phyloP scores from a whole-genome alignment of 2,329 filamentous ascomycete genomes.

The Penicillium janthinellum region DNA sequence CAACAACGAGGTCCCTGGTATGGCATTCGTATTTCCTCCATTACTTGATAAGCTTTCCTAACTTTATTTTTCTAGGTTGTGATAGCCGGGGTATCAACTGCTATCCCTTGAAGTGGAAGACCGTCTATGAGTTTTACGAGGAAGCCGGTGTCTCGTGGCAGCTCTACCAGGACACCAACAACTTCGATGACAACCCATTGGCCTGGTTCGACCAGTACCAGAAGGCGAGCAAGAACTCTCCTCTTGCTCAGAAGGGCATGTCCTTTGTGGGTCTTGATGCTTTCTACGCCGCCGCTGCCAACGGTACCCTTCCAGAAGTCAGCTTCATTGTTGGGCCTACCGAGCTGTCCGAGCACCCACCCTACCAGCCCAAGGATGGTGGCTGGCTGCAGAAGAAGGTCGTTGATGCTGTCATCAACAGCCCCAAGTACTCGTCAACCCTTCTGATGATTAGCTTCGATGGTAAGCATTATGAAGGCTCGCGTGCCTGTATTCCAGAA shows the following conservation, averaged over 20 bases:
- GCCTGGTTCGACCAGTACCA: conserved; percentile 59
- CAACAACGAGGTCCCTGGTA: conserved; percentile 54
- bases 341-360: conserved; percentile 57
- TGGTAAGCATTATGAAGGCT: conserved; percentile 32
- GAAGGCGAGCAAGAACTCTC: conserved; percentile 44
- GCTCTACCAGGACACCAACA: conserved; percentile 54
- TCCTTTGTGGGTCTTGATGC: conserved; percentile 50
- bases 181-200: conserved; percentile 58
- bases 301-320: conserved; percentile 55
- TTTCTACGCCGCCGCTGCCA: conserved; percentile 54
- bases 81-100: conserved; percentile 51
- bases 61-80: conserved; percentile 38
- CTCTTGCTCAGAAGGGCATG: conserved; percentile 51
- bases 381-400: conserved; percentile 58
- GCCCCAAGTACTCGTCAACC: conserved; percentile 53
- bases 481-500: not conserved
- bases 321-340: conserved; percentile 55
- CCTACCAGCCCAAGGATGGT: conserved; percentile 56
- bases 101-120: conserved; percentile 58
- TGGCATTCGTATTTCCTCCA: not conserved
- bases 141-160: conserved; percentile 54
- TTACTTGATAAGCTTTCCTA: too few relatives aligned
- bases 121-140: conserved; percentile 53
- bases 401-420: conserved; percentile 53
- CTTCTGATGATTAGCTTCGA: conserved; percentile 55